Evolutionary conservation across 345 rosid species (phyloP), one percentile per base, ranked within the genome.

Genomic region (Eucalyptus viminalis): DNA sequence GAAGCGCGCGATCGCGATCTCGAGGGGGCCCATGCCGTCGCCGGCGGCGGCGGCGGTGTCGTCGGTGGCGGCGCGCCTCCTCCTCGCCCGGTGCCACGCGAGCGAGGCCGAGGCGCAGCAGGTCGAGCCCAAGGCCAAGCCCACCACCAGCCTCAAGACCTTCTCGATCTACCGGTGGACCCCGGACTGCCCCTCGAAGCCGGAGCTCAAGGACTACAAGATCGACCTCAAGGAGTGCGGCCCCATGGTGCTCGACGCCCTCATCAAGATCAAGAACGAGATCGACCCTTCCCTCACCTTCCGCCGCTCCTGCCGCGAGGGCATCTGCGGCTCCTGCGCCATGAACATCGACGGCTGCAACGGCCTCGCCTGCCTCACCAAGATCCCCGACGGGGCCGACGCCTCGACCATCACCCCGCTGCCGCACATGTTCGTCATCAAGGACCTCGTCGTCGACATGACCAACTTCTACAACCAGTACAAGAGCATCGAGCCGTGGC

Each of bases 401-500:
- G 87, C 90, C 49, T 87, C 95, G 11, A 95, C 93, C 29, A 89
- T 97, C 88, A 97, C 97, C 47, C 99, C 98, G 6, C 89, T 97
- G 89, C 99, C 99, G 3, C 99, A 97, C 93, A 97, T 97, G 99
- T 97, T 91, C 69, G 99, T 97, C 89, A 95, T 97, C 62, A 97
- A 97, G 94, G 99, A 97, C 91, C 92, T 97, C 91, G 99, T 96
- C 49, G 99, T 97, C 69, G 99, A 97, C 88, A 97, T 97, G 99
- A 97, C 99, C 65, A 97, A 97, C 81, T 97, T 97, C 83, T 97
- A 97, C 87, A 97, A 97, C 53, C 99, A 97, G 96, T 97, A 97
- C 51, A 97, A 96, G 96, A 97, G 99, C 88, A 97, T 97, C 47
- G 99, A 97, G 93, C 99, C 99, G 6, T 97, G 99, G 99, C 91